A percentile compares a stretch with the other conserved stretches of the same genome.
These are phyloP conservation scores for Mycogone perniciosa DNA, from an alignment of 2,329 filamentous ascomycete species.

Conservation along the genomic window DNA sequence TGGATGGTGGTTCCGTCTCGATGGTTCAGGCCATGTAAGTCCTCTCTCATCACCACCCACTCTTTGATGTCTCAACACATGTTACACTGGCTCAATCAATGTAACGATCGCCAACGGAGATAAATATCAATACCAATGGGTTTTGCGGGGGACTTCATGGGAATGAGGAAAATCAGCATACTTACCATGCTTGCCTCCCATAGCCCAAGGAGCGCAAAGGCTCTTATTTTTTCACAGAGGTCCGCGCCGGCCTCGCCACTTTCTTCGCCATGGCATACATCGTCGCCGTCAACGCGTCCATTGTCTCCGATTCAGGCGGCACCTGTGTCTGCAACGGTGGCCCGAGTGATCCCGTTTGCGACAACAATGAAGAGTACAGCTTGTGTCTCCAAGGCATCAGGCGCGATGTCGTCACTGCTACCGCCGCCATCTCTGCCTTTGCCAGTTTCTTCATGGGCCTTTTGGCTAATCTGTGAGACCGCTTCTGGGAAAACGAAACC, in stretches of 20 bases:
- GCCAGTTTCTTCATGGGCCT: slow-evolving; percentile 79
- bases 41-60: background rate
- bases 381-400: slow-evolving; percentile 60
- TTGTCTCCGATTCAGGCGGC: slow-evolving; percentile 60
- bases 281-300: slow-evolving; percentile 47
- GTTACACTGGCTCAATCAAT: background rate
- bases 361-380: slow-evolving; percentile 50
- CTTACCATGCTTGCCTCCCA: background rate
- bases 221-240: slow-evolving; percentile 74
- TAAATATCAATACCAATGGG: too few species aligned
- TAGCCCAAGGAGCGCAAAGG: slow-evolving; percentile 66
- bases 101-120: too few species aligned
- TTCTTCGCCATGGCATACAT: slow-evolving; percentile 61
- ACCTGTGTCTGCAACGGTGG: slow-evolving; percentile 65
- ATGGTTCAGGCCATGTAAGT: slow-evolving; percentile 76
- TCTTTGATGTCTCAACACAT: background rate
- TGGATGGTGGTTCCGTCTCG: slow-evolving; percentile 71
- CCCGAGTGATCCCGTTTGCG: slow-evolving; percentile 46
- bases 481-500: background rate
- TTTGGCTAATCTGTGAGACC: slow-evolving; percentile 63
- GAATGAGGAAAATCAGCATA: background rate
- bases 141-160: too few species aligned
- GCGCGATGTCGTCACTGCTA: slow-evolving; percentile 76
- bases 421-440: slow-evolving; percentile 73
- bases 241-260: slow-evolving; percentile 75